Evolutionary conservation across 177 flowering plant species (phyloP), one percentile per base, ranked within the genome.

Genomic region (Vitis hybrid): DNA sequence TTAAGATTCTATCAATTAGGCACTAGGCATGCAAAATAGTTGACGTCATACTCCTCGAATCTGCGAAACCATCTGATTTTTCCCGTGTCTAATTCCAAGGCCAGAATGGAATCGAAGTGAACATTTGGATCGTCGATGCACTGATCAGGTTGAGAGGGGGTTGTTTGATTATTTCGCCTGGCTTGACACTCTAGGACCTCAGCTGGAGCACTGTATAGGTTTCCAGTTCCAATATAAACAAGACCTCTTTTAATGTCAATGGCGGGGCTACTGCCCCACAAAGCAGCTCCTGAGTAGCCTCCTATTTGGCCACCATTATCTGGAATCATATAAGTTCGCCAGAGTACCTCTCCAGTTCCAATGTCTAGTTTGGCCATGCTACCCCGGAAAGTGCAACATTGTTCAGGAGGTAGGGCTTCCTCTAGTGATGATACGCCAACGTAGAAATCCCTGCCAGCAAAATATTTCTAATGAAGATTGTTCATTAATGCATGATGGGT

Each of bases 371-470:
- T 86, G 2, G 61, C 77, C 56, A 86, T n/a, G 75, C 91, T 82
- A 1, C 91, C 91, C 0, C 85, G 74, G 60, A 85, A 87, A 1
- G 79, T 80, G 81, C 89, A 85, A 56, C 88, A 87, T 60, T 75
- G 34, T 1, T 60, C 62, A 3, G 66, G 50, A 61, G 79, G 67
- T 23, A 77, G 32, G 0, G 8, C 63, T 69, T 70, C 87, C 65
- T 80, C 84, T 3, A 74, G 54, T 2, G 88, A 86, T 1, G 88
- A 80, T 7, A 65, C 69, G 17, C 76, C 78, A 12, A 75, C 74
- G 48, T 73, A 73, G 50, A 77, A 54, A 1, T 17, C 73, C 68
- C 73, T 72, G 19, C 2, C 30, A 11, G 0, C n/a, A 11, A 23
- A 23, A 23, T 23, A 23, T 23, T 23, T 23, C 26, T 0, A 23